phyloP scores from a whole-genome alignment of 78 protist genomes.

The Tieghemostelium lacteum region DNA sequence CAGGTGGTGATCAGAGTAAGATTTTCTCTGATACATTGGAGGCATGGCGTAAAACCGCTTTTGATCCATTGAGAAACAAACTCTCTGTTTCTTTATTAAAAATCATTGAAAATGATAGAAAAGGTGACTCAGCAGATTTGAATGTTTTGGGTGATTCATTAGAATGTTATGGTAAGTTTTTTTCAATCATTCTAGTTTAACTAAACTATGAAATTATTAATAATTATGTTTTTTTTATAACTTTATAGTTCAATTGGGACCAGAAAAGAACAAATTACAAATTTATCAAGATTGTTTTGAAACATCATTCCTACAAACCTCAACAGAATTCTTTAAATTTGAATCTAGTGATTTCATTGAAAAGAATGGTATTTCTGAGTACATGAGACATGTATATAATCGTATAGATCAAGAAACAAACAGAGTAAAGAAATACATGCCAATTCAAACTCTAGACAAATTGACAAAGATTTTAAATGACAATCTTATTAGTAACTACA shows the following conservation, averaged over 20 bases:
- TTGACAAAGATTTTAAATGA: constrained; percentile 47
- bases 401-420: constrained; percentile 65
- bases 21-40: constrained; percentile 36
- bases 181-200: not conserved
- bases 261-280: constrained; percentile 71
- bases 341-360: constrained; percentile 68
- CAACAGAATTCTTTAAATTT: constrained; percentile 45
- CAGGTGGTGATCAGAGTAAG: not conserved
- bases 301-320: constrained; percentile 32
- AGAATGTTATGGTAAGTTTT: constrained; percentile 70
- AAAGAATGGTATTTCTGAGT: constrained; percentile 75
- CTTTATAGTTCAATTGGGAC: constrained; percentile 60
- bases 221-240: not conserved
- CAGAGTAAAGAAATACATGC: constrained; percentile 66
- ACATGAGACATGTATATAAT: constrained; percentile 59
- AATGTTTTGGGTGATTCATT: constrained; percentile 62
- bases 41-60: constrained; percentile 71
- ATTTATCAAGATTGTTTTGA: constrained; percentile 78
- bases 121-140: constrained; percentile 53
- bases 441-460: constrained; percentile 22
- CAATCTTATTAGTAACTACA: constrained; percentile 41
- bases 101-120: constrained; percentile 68
- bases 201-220: not conserved
- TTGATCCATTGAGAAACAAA: constrained; percentile 40
- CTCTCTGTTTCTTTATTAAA: constrained; percentile 29